Base-by-base conservation (phyloP, 176 grass and related monocot species). In the Avena insularis region DNA sequence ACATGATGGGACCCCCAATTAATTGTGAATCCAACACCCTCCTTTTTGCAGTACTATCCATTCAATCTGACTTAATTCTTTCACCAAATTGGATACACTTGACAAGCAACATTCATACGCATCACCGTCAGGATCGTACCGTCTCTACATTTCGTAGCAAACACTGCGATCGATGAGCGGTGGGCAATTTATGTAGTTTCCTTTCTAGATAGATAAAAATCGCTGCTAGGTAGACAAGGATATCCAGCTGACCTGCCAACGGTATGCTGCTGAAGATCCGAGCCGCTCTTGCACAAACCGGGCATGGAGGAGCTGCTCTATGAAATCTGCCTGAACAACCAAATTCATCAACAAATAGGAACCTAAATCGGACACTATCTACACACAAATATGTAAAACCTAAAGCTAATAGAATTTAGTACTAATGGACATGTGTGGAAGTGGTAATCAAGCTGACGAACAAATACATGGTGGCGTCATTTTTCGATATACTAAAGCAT, bases 291-390 rank as follows among this genome's bases (percentile, higher is more conserved):
- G 95, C 79, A 91, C 72, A 91, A 94, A 87, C 12, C 88, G 92
- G 60, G 83, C 90, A 87, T 91, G 92, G 71, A 97, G 84, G 63
- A 97, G 86, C 85, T 94, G 88, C 78, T 97, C 90, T 82, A 97
- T 92, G 90, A 92, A 97, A 92, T 92, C 88, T 6, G 95, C 90
- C 95, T 97, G 87, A 87, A 81, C 47, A 81, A 38, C 7, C 53
- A 7, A 74, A 74, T 75, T 66, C 12, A 25, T 46, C 8, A 9
- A 14, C 5, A 6, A 9, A 31, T 45, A 40, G 12, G 12, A 50
- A 35, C 54, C 51, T 11, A 21, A 71, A 77, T 57, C 48, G 15
- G 29, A 29, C 58, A 8, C 31, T 50, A 48, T 36, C 63, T 53
- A 25, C 17, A 16, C 21, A 16, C 21, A 20, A 19, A 7, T 43